Percentiles rank a stretch among this genome's conserved stretches.
phyloP scores from a whole-genome alignment of 345 rosid genomes.

The Citrus glauca region DNA sequence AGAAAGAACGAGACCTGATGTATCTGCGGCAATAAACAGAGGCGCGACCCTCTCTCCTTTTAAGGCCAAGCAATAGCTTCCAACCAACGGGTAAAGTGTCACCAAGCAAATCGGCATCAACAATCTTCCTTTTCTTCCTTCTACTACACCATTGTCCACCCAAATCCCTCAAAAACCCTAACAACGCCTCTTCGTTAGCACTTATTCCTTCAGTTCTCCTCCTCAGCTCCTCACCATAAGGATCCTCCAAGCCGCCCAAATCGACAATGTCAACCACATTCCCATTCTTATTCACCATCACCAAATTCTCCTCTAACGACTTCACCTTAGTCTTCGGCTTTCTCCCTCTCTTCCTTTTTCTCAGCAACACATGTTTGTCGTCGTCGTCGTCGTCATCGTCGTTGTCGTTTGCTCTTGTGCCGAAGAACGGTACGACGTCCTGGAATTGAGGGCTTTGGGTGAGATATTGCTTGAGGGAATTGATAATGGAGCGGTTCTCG shows the following conservation, averaged over 20 bases:
- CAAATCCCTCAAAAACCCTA: conserved; percentile 52
- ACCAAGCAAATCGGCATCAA: conserved; percentile 61
- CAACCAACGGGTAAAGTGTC: conserved; percentile 59
- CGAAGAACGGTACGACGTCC: conserved; percentile 18
- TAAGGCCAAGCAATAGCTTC: conserved; percentile 71
- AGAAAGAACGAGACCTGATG: conserved; percentile 40
- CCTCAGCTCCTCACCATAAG: conserved; percentile 49
- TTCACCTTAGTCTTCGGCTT: conserved; percentile 34
- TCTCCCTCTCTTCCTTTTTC: conserved; percentile 67
- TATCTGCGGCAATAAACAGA: conserved; percentile 70
- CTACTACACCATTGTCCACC: conserved; percentile 79
- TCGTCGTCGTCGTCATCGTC: neutral
- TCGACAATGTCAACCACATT: conserved; percentile 36
- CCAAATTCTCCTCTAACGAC: conserved; percentile 27
- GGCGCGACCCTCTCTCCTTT: conserved; percentile 65
- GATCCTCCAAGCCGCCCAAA: conserved; percentile 46
- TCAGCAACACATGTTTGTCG: neutral
- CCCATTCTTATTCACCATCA: conserved; percentile 49
- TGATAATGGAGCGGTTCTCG: conserved; percentile 50
- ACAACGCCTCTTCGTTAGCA: conserved; percentile 49
- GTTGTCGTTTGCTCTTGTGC: neutral
- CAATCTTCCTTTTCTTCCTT: conserved; percentile 79
- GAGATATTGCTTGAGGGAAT: conserved; percentile 42
- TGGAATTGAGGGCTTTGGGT: conserved; percentile 43
- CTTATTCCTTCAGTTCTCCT: conserved; percentile 54